Conservation (phyloP, 2,329 filamentous ascomycete genomes). For the Incumbomyces delicatus region DNA sequence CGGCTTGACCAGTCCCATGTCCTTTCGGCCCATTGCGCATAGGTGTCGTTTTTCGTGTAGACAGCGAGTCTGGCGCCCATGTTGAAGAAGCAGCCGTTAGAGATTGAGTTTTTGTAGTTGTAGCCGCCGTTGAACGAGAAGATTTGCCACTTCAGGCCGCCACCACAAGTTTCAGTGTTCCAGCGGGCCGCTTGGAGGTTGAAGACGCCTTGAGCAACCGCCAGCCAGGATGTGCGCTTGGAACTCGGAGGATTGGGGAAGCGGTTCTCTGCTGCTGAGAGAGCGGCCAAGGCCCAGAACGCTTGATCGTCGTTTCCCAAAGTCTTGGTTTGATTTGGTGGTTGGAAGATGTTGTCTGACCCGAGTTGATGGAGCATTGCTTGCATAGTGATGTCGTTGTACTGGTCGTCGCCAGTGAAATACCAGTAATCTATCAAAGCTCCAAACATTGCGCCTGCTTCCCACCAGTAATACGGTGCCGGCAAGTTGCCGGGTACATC, state of each 20-base stretch:
- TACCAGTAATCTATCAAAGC: slow-evolving; percentile 76
- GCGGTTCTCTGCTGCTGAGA: slow-evolving; percentile 66
- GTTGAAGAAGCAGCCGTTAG: slow-evolving; percentile 50
- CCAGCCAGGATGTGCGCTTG: slow-evolving; percentile 60
- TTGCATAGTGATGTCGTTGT: slow-evolving; percentile 57
- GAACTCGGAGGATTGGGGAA: slow-evolving; percentile 58
- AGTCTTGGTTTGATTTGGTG: slow-evolving; percentile 42
- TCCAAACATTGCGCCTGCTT: slow-evolving; percentile 61
- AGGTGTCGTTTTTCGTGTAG: slow-evolving; percentile 71
- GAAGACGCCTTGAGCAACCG: slow-evolving; percentile 67
- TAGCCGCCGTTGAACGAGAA: slow-evolving; percentile 65
- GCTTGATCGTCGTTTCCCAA: slow-evolving; percentile 52
- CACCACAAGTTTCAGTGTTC: slow-evolving; percentile 56
- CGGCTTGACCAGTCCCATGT: slow-evolving; percentile 48
- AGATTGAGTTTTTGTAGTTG: slow-evolving; percentile 49
- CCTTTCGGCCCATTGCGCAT: slow-evolving; percentile 63
- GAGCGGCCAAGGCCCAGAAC: slow-evolving; percentile 77
- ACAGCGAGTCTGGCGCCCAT: slow-evolving; percentile 58
- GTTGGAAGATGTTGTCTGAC: slow-evolving; percentile 65
- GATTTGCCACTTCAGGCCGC: slow-evolving; percentile 79
- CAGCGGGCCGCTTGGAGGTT: slow-evolving; percentile 66
- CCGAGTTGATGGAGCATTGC: slow-evolving; percentile 68
- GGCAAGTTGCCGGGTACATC: slow-evolving; percentile 43
- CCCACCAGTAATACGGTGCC: slow-evolving; percentile 55
- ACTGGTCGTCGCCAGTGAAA: slow-evolving; percentile 63